Base-by-base conservation (phyloP, 2,329 filamentous ascomycete genomes). In the Aspergillus puulaauensis region DNA sequence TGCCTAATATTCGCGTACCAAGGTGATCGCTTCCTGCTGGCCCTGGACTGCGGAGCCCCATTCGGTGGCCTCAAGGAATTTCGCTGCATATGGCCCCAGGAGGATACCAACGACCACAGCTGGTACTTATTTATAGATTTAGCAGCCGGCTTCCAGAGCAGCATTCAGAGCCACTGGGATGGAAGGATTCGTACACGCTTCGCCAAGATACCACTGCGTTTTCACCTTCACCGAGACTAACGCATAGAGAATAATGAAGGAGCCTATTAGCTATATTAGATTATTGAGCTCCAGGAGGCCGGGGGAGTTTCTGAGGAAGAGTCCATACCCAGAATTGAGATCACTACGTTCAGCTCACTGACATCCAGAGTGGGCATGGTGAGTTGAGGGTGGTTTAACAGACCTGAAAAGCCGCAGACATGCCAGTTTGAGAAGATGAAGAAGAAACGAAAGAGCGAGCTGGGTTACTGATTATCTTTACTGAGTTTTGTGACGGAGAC, bases 31-130 rank as follows among this genome's bases (percentile, higher is more conserved):
- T 14, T 51, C 49, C 8, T 51, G 49, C 2, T 51, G 49, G n/a
- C 49, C 49, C 24, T 23, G 12, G 8, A 51, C 23, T n/a, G 49
- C 49, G 4, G n/a, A 24, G 14, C 72, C 73, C 77, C 77, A 79
- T 58, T 70, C 63, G 33, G 70, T 66, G 15, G 71, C 63, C 40
- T 82, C 75, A 5, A 87, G 66, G 49, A 86, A 81, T 33, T 77
- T 83, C 1, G 82, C 79, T 4, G 79, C 76, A 19, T 84, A 68
- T 0, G 84, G 84, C 0, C 85, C 84, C 2, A 87, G 73, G 0
- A 79, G 64, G 45, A 85, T 78, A 2, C 84, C 85, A 23, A 84
- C 61, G 8, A 82, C 21, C 19, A 86, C 76, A 1, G 84, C 82
- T 1, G 83, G 83, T n/a, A 86, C 82, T 85, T 6, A 11, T 1